Evolutionary conservation across 345 rosid genomes (phyloP), one percentile per base, ranked within the genome.

Genomic region (Pistacia integerrima): DNA sequence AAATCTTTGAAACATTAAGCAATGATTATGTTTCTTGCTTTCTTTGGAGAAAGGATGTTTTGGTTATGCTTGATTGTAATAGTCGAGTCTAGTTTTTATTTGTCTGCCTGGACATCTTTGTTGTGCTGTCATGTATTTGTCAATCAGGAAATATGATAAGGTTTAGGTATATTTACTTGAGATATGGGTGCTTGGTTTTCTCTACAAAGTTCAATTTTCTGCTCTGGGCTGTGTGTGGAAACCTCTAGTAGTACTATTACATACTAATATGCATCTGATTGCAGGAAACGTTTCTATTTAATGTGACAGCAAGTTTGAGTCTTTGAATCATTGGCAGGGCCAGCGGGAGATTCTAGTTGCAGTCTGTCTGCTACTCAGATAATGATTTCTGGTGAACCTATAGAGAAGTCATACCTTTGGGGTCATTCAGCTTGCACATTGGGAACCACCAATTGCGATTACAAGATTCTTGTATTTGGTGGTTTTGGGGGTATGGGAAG

Each of bases 401-500:
- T 80, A 56, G 99, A 89, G 84, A 95, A 89, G 89, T 88, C 93
- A 28, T 90, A 89, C 81, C 88, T 89, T 58, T 95, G 99, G 98
- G 98, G 98, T 52, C 99, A 91, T 72, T 85, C 99, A 28, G 79
- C 94, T 79, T 91, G 94, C 79, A 36, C 80, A 0, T 66, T 89
- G 62, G 88, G 77, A 75, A 78, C 76, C 64, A 13, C 59, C 35
- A 68, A 73, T 54, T 48, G 1, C 12, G 75, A 46, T 60, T 33
- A 78, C 70, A 74, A 82, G 59, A 64, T 95, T 84, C 78, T 91
- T 13, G 79, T 91, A 36, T 92, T 93, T 88, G 97, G 98, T 83
- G 98, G 98, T 36, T 94, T 94, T 87, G 98, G 99, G 56, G 98
- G 99, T 7, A 72, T 85, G 51, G 99, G 99, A 76, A 90, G 94